Evolutionary conservation across 2,329 filamentous ascomycete species (phyloP).

Genomic region (Fusarium pilosicola): DNA sequence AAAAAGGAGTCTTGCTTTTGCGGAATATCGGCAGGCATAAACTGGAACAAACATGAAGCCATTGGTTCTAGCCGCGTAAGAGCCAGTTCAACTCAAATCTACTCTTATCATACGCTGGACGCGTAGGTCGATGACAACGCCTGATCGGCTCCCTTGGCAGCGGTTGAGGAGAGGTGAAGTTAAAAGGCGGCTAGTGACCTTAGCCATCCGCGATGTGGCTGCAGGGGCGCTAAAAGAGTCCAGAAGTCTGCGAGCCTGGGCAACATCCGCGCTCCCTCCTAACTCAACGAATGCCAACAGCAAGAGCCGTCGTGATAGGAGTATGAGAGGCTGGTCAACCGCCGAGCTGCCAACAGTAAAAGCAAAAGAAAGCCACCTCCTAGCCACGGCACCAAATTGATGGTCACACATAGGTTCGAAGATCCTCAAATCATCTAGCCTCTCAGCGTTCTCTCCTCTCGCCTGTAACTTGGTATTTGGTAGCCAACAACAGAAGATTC

Average conservation of each 20-base stretch:
- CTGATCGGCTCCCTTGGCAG: neutral
- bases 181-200: conserved; percentile 2
- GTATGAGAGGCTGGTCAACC: neutral
- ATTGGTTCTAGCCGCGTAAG: neutral
- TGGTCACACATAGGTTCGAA: neutral
- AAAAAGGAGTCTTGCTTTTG: neutral
- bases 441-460: neutral
- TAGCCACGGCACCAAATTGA: neutral
- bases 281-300: neutral
- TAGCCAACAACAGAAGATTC: neutral
- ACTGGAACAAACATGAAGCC: neutral
- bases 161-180: neutral
- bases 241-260: neutral
- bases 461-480: neutral
- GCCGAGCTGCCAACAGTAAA: neutral
- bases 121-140: conserved; percentile 5
- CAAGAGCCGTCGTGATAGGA: neutral
- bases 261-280: neutral
- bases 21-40: conserved; percentile 1
- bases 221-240: conserved; percentile 5
- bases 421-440: conserved; percentile 1
- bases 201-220: conserved; percentile 1
- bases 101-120: neutral
- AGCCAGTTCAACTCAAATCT: neutral
- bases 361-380: neutral